Evolutionary conservation across 352 stramenopile species (phyloP).

Genomic region (Peronosclerospora sorghi): DNA sequence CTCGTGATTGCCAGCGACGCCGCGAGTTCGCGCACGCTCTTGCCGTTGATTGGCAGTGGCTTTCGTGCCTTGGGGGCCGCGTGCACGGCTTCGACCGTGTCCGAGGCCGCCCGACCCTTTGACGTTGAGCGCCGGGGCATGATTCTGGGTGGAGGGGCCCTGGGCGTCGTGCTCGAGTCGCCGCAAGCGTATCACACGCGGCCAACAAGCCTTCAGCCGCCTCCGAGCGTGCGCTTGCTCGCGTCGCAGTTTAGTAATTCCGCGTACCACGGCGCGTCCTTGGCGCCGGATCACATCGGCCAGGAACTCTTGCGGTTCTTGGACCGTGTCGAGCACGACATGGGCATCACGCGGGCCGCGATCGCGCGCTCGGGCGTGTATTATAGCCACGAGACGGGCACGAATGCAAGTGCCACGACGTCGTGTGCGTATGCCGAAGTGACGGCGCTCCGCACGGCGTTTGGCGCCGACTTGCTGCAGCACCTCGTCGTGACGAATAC

Average conservation of each 20-base stretch:
- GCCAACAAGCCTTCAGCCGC: background rate
- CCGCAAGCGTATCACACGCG: conserved; percentile 16
- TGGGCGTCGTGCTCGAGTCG: conserved; percentile 73
- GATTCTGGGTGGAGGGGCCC: conserved; percentile 88
- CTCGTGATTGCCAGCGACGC: conserved; percentile 92
- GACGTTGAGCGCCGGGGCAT: conserved; percentile 89
- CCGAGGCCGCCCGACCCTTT: conserved; percentile 86
- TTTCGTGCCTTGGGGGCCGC: conserved; percentile 92
- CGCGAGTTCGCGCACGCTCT: conserved; percentile 80
- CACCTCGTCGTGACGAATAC: conserved; percentile 86
- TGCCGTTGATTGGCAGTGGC: conserved; percentile 91
- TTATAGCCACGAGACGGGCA: conserved; percentile 96
- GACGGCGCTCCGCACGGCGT: conserved; percentile 43
- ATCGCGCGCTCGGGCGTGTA: conserved; percentile 91
- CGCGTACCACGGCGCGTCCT: conserved; percentile 90
- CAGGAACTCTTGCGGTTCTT: conserved; percentile 89
- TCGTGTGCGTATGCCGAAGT: conserved; percentile 94
- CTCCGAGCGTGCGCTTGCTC: conserved; percentile 73
- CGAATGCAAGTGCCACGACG: conserved; percentile 85
- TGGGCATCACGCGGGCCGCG: conserved; percentile 85
- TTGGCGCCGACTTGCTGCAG: conserved; percentile 57
- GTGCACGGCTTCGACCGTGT: conserved; percentile 63
- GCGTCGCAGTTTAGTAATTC: conserved; percentile 93
- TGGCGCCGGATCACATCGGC: conserved; percentile 90
- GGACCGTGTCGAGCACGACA: conserved; percentile 74